Conservation (phyloP, 1,284 basidiomycete species). For the Bjerkandera adusta region DNA sequence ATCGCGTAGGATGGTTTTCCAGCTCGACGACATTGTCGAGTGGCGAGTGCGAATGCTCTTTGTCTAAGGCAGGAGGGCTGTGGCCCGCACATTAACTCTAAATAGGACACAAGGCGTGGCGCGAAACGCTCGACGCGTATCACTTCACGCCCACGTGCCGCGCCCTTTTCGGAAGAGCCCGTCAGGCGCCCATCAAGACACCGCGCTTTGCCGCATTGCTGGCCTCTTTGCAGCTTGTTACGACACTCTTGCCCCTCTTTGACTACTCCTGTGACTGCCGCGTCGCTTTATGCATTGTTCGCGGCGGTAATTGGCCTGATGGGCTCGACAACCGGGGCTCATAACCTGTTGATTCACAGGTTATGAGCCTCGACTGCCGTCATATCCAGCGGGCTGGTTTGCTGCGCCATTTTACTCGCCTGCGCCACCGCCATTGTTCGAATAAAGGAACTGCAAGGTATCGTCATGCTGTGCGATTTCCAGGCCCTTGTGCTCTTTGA, state of each 20-base stretch:
- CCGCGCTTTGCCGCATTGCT: not conserved
- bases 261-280: not conserved
- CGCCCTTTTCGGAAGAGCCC: too few species aligned
- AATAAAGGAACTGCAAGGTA: too few species aligned
- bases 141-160: too few species aligned
- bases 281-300: not conserved
- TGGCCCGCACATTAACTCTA: too few species aligned
- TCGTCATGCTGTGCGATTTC: too few species aligned
- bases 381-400: not conserved
- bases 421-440: too few species aligned
- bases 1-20: not conserved
- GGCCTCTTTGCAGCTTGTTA: not conserved
- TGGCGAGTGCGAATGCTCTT: not conserved
- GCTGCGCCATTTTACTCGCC: too few species aligned
- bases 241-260: not conserved
- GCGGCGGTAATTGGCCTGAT: too few species aligned
- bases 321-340: slow-evolving; percentile 12
- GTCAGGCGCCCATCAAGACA: too few species aligned
- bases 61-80: not conserved
- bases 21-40: too few species aligned
- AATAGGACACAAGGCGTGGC: not conserved
- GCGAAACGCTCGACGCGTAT: not conserved
- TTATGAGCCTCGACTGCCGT: slow-evolving; percentile 10
- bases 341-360: slow-evolving; percentile 11
- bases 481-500: too few species aligned